phyloP scores from a whole-genome alignment of 2,329 filamentous ascomycete genomes.

The Orbilia ellipsospora region DNA sequence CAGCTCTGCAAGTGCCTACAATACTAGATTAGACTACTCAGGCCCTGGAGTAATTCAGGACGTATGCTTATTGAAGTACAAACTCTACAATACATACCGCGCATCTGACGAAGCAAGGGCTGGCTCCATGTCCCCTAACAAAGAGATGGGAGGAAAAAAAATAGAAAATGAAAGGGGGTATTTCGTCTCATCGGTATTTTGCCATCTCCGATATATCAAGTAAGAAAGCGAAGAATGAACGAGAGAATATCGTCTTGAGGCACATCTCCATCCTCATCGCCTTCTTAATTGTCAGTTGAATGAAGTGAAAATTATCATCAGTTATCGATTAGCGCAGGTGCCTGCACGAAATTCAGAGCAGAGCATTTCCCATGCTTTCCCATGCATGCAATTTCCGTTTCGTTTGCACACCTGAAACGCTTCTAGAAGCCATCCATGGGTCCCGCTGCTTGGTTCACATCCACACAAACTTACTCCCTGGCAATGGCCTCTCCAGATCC shows the following conservation, averaged over 20 bases:
- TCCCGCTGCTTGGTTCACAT: constrained; percentile 29
- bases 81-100: too few species aligned
- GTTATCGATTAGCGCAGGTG: background rate
- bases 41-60: too few species aligned
- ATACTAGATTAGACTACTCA: too few species aligned
- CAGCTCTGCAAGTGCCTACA: too few species aligned
- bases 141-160: too few species aligned
- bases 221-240: background rate
- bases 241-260: background rate
- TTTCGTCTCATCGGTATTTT: background rate
- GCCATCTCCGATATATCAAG: too few species aligned
- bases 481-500: background rate
- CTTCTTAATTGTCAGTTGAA: too few species aligned
- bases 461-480: constrained; percentile 28
- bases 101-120: constrained; percentile 5
- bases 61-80: too few species aligned
- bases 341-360: background rate
- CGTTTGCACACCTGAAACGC: constrained; percentile 39
- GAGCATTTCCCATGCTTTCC: background rate
- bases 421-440: constrained; percentile 43
- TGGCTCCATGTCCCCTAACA: background rate
- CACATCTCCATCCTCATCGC: too few species aligned
- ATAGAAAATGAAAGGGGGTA: background rate
- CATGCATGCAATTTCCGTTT: constrained; percentile 13
- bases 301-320: too few species aligned